Base-by-base conservation (phyloP, 805 yeast species). In the Myxozyma neotropica region DNA sequence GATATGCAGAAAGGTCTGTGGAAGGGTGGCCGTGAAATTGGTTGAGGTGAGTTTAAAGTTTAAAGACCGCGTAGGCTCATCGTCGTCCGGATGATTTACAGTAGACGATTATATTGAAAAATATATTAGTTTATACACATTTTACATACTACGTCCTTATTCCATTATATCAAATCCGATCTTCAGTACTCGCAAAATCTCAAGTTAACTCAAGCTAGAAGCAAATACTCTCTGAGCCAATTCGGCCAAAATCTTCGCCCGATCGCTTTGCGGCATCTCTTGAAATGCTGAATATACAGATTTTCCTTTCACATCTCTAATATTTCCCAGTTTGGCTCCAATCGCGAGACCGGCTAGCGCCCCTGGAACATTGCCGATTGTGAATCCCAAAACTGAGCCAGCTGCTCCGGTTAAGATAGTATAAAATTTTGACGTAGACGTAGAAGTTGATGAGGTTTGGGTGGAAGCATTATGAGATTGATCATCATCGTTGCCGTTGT, bases 311-410 rank as follows among this genome's bases (percentile, higher is more conserved):
- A 33, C 15, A 40, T 66, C 69, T 26, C 69, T 39, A 17, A 66
- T 57, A 40, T 54, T 63, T 2, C 69, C 69, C 36, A 66, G 57
- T 33, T 59, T 55, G 1, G 66, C 65, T 17, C 69, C 69, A n/a
- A 62, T 53, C 36, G 61, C 69, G 23, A 50, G 44, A 0, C 69
- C 69, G 7, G 69, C 68, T 17, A 66, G 26, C 6, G 68, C 69
- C 17, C 69, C 69, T 3, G 69, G 69, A 17, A 66, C 50, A 35
- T 66, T 66, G 17, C 64, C 69, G 33, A 66, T 39, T 19, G 66
- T 66, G 47, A 66, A 66, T n/a, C 69, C 69, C 2, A 66, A 46
- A 21, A 57, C 66, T 1, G 64, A 60, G 17, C 69, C 69, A 1
- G 64, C 57, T 8, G 56, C 38, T 8, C 66, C 67, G 4, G 65